Evolutionary conservation across 352 stramenopile species (phyloP).

Genomic region (Achlya hypogyna): DNA sequence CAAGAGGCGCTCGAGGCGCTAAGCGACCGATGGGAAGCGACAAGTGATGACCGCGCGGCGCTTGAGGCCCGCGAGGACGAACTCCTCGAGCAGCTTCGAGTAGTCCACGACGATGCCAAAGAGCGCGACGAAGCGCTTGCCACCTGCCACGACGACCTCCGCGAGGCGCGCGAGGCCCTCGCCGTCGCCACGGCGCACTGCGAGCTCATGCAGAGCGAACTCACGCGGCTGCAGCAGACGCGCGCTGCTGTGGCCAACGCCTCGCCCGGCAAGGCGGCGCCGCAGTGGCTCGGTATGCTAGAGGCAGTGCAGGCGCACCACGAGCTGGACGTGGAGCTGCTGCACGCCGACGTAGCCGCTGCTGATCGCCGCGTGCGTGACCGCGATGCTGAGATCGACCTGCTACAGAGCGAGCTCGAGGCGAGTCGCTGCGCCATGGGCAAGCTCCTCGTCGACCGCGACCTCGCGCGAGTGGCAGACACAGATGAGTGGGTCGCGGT

Average conservation of each 20-base stretch:
- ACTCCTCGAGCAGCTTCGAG: not conserved
- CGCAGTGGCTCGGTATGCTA: not conserved
- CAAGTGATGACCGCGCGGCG: not conserved
- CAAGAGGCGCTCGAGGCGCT: not conserved
- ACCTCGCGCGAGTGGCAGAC: not conserved
- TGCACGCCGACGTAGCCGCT: not conserved
- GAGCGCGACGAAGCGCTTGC: not conserved
- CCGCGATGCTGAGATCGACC: not conserved
- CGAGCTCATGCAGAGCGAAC: not conserved
- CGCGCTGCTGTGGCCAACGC: not conserved
- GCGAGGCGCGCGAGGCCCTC: not conserved
- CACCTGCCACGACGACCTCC: not conserved
- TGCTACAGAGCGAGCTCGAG: not conserved
- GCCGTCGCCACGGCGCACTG: not conserved
- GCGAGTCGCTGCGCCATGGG: not conserved
- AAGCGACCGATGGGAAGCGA: not conserved
- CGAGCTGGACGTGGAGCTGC: not conserved
- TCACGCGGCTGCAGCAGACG: not conserved
- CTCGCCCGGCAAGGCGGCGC: not conserved
- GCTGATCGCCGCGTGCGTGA: not conserved
- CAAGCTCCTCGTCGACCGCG: not conserved
- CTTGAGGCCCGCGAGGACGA: not conserved
- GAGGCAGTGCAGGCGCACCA: not conserved
- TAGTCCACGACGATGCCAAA: not conserved
- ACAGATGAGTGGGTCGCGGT: not conserved